These are phyloP conservation scores for Cryphonectria naterciae DNA, from an alignment of 2,329 filamentous ascomycete genomes.

Conservation along the genomic window DNA sequence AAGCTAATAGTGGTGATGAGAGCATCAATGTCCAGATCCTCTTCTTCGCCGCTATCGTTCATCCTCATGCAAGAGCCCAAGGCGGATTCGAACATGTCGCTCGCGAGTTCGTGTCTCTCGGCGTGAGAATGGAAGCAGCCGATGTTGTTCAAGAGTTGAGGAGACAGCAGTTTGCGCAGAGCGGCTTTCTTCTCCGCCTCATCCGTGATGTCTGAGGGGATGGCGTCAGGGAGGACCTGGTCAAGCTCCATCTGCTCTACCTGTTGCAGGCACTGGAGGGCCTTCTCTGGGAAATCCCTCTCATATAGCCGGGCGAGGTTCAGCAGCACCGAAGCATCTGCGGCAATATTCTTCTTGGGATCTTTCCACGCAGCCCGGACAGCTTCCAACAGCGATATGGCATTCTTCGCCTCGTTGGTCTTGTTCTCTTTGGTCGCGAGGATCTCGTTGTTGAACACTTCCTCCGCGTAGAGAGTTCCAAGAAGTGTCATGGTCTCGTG, in stretches of 20 bases:
- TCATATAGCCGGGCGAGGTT: slow-evolving; percentile 94
- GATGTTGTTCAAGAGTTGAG: slow-evolving; percentile 95
- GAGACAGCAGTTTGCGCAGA: slow-evolving; percentile 79
- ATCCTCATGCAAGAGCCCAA: slow-evolving; percentile 85
- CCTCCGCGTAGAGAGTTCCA: slow-evolving; percentile 90
- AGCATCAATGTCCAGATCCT: slow-evolving; percentile 82
- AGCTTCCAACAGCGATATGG: slow-evolving; percentile 78
- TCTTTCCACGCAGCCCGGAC: slow-evolving; percentile 93
- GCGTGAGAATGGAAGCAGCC: slow-evolving; percentile 92
- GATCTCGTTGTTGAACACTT: slow-evolving; percentile 81
- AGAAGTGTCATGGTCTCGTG: slow-evolving; percentile 91
- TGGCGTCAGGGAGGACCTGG: slow-evolving; percentile 72
- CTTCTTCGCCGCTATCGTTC: slow-evolving; percentile 72
- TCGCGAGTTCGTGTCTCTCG: slow-evolving; percentile 78
- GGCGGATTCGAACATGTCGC: slow-evolving; percentile 90
- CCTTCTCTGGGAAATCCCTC: slow-evolving; percentile 81
- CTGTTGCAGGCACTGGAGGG: slow-evolving; percentile 86
- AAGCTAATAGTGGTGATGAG: slow-evolving; percentile 95
- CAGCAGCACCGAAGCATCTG: slow-evolving; percentile 85
- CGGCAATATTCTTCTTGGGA: slow-evolving; percentile 77
- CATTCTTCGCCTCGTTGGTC: slow-evolving; percentile 81
- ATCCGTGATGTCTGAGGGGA: slow-evolving; percentile 62
- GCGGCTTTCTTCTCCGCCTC: slow-evolving; percentile 62
- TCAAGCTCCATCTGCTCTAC: slow-evolving; percentile 89
- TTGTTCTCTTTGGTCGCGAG: slow-evolving; percentile 83